Evolutionary conservation across 305 asterid genomes (phyloP), one percentile per base, ranked within the genome.

Genomic region (Solanum aculeatissimum): DNA sequence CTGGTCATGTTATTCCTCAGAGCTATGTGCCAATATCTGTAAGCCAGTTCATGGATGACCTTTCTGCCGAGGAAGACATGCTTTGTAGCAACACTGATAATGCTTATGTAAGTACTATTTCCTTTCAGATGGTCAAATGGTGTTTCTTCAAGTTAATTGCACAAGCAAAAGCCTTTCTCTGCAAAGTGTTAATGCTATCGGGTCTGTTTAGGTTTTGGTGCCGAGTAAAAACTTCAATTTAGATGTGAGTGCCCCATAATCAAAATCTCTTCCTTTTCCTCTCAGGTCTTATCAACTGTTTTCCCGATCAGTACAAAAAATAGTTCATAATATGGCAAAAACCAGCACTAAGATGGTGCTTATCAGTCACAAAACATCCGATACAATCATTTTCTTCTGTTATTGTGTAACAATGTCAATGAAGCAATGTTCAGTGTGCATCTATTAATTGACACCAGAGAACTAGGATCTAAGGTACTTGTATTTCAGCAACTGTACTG

Each of bases 11-110:
- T 83, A 92, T 95, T 86, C 95, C 99, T 75, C 98, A 95, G 78
- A 92, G 94, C 91, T 97, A 89, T 78, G 91, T 90, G 87, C 97
- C 98, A 80, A 88, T 97, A 88, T 92, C 99, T 85, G 98, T 93
- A 35, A 92, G 95, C 93, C 98, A 92, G 92, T 95, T 97, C 88
- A 91, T 97, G 98, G 98, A 93, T 87, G 98, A 93, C 86, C 94
- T 95, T 86, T 94, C 97, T 68, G 94, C 94, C 40, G 99, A 92
- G 86, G 98, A 94, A 89, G 98, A 95, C 85, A 87, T 86, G 42
- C 79, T 89, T 74, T 89, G 89, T 88, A 90, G 88, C 86, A 93
- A 87, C 84, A 83, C 89, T 86, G 98, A 95, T 86, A 84, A 83
- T 89, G 84, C 90, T 88, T 89, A 86, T 87, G 99, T 97, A 90